Evolutionary conservation across 1,284 basidiomycete species (phyloP), one percentile per base, ranked within the genome.

Genomic region (Marasmius oreades): DNA sequence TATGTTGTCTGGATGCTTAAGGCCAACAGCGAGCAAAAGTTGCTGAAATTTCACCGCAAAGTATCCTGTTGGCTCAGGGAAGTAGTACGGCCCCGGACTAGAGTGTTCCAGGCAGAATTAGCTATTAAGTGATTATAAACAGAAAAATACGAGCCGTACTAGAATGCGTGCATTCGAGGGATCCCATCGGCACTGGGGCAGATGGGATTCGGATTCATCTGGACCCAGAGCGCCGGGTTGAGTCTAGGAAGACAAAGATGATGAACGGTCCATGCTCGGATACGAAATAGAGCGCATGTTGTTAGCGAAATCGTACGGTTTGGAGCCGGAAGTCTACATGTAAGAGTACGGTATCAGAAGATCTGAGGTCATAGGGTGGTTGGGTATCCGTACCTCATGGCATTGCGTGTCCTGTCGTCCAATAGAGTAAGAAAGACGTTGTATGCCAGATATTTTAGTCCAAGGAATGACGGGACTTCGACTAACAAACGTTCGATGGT

Each of bases 171-270:
- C 48, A 56, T 52, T 28, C 55, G 23, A 16, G 55, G 48, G 6
- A 56, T n/a, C 12, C 55, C 50, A 6, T 22, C 20, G 2, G 28
- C 10, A 37, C 22, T 8, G 26, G 12, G 16, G 26, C 18, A 22
- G 23, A 18, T 16, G 33, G 22, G 8, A 26, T 28, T 28, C 8
- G 8, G 8, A 36, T 23, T 33, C 31, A 56, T 18, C 11, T 22
- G 26, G 10, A 56, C 55, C 55, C 55, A 52, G 7, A 56, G 7
- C 16, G 55, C 34, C 22, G 55, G 48, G 34, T 45, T 56, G 8
- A 23, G 39, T n/a, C 55, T 23, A 7, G 55, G 55, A 20, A 56
- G 39, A 22, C 55, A 52, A 18, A 56, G 39, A 46, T 56, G 39
- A n/a, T 39, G 48, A 8, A 51, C 48, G 3, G 51, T 34, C 6